Conservation (phyloP, 2,329 filamentous ascomycete species). For the Aureobasidium sp. region DNA sequence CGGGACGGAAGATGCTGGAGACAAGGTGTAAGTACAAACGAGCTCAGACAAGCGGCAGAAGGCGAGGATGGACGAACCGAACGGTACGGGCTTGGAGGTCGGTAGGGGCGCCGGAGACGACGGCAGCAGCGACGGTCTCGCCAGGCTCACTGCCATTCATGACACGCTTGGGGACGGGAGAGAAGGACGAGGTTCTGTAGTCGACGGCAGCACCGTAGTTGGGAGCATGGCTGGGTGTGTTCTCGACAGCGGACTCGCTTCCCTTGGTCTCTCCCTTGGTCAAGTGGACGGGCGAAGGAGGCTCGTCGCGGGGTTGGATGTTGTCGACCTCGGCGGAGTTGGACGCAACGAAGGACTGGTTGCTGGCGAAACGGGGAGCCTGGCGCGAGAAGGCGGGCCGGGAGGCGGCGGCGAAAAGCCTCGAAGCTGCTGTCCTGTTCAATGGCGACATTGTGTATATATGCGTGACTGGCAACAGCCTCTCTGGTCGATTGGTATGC, state of each 20-base stretch:
- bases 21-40: slow-evolving; percentile 1
- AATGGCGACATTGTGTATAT: slow-evolving; percentile 25
- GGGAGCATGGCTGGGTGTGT: slow-evolving; percentile 57
- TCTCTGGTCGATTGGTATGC: not conserved
- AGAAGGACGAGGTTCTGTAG: slow-evolving; percentile 91
- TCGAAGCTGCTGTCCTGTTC: slow-evolving; percentile 32
- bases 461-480: slow-evolving; percentile 1
- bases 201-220: slow-evolving; percentile 76
- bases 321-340: slow-evolving; percentile 26
- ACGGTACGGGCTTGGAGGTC: slow-evolving; percentile 92
- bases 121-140: slow-evolving; percentile 66
- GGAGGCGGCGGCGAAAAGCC: slow-evolving; percentile 29
- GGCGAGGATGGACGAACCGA: slow-evolving; percentile 50
- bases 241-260: slow-evolving; percentile 41
- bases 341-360: slow-evolving; percentile 27
- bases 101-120: slow-evolving; percentile 83
- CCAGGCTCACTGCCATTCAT: slow-evolving; percentile 84
- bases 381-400: not conserved
- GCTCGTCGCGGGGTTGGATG: slow-evolving; percentile 10
- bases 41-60: slow-evolving; percentile 14
- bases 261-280: slow-evolving; percentile 37
- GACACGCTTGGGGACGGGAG: slow-evolving; percentile 78
- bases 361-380: slow-evolving; percentile 11
- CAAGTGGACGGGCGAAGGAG: slow-evolving; percentile 14
- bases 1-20: slow-evolving; percentile 75